Evolutionary conservation across 2,329 filamentous ascomycete genomes (phyloP).

Genomic region (Sporothrix schenckii): DNA sequence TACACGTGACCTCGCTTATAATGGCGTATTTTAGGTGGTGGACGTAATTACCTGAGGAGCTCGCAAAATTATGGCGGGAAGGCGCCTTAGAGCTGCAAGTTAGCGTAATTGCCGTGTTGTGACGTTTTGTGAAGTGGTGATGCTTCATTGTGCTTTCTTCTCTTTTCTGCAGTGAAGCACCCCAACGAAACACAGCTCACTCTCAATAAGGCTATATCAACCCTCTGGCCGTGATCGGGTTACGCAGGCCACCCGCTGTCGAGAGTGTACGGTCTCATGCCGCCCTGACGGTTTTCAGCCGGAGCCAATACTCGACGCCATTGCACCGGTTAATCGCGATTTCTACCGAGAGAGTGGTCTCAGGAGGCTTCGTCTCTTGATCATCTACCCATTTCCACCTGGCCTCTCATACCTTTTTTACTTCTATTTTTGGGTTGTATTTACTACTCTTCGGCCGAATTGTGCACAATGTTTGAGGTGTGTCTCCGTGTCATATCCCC

Average conservation of each 20-base stretch:
- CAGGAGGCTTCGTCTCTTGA: background rate
- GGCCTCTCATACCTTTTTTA: background rate
- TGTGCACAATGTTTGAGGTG: constrained; percentile 35
- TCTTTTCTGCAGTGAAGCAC: background rate
- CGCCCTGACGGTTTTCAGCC: background rate
- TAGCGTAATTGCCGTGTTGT: background rate
- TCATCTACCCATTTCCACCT: background rate
- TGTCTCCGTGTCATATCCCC: constrained; percentile 1
- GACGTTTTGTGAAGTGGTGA: constrained; percentile 1
- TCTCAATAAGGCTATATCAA: background rate
- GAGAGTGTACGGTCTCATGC: background rate
- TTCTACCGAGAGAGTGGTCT: constrained; percentile 6
- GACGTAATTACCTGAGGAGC: background rate
- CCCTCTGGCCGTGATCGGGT: background rate
- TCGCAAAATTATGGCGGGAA: constrained; percentile 15
- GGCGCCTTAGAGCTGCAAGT: background rate
- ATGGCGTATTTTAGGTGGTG: background rate
- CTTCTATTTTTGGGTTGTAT: background rate
- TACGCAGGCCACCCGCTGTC: constrained; percentile 12
- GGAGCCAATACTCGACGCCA: background rate
- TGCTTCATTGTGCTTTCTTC: background rate
- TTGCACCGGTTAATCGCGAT: constrained; percentile 21
- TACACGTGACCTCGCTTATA: constrained; percentile 2
- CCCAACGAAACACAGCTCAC: background rate
- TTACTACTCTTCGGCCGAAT: background rate